Conservation (phyloP, 306 rosid species). For the Quercus suber region DNA sequence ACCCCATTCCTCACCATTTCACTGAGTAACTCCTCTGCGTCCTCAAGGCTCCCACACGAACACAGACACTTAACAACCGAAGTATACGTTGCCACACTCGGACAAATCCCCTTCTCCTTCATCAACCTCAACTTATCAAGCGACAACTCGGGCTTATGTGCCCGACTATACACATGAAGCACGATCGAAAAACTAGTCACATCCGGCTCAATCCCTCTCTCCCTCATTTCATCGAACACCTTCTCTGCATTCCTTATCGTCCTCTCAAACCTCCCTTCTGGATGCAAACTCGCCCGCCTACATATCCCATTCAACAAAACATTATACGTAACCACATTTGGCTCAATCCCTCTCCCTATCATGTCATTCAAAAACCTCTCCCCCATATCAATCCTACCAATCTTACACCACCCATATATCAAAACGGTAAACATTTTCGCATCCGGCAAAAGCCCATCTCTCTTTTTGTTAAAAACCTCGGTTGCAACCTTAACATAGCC, state of each 20-base stretch:
- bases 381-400: slow-evolving; percentile 51
- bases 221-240: slow-evolving; percentile 71
- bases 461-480: slow-evolving; percentile 57
- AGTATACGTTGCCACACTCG: slow-evolving; percentile 68
- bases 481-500: slow-evolving; percentile 63
- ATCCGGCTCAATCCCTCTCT: slow-evolving; percentile 79
- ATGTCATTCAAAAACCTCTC: slow-evolving; percentile 60
- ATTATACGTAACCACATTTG: slow-evolving; percentile 77
- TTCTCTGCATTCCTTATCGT: slow-evolving; percentile 66
- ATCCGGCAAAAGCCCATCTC: slow-evolving; percentile 36
- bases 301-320: slow-evolving; percentile 84
- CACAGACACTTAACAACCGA: slow-evolving; percentile 82
- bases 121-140: slow-evolving; percentile 68
- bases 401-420: slow-evolving; percentile 86
- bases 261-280: slow-evolving; percentile 75
- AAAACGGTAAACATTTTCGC: slow-evolving; percentile 66
- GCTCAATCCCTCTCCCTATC: slow-evolving; percentile 61
- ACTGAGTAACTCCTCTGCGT: slow-evolving; percentile 62
- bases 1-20: slow-evolving; percentile 74
- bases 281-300: slow-evolving; percentile 76
- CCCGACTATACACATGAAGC: slow-evolving; percentile 91
- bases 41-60: slow-evolving; percentile 76
- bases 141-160: slow-evolving; percentile 70
- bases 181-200: slow-evolving; percentile 78
- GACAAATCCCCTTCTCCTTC: slow-evolving; percentile 70